phyloP scores from a whole-genome alignment of 768 basidiomycete genomes.

The Trametes meyenii region DNA sequence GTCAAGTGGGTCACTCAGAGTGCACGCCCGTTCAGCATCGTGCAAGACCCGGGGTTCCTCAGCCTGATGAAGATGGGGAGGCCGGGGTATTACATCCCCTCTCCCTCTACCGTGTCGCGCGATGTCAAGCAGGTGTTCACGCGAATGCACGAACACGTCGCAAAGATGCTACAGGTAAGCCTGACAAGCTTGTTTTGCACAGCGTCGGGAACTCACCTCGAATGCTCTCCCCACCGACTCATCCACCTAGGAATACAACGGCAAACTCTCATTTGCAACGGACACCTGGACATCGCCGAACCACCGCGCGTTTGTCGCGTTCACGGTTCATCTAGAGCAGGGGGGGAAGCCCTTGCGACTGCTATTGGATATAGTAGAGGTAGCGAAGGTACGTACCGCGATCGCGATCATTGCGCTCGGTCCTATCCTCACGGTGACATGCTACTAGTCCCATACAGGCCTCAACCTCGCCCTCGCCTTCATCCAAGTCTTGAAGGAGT shows the following conservation, averaged over 20 bases:
- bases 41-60: constrained; percentile 38
- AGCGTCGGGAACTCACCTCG: not conserved
- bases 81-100: constrained; percentile 40
- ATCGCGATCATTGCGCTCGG: not conserved
- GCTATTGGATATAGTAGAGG: constrained; percentile 43
- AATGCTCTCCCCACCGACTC: not conserved
- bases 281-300: constrained; percentile 45
- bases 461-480: constrained; percentile 40
- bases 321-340: constrained; percentile 38
- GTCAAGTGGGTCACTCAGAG: constrained; percentile 41
- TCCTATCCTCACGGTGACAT: not conserved
- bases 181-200: not conserved
- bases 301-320: constrained; percentile 36
- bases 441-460: constrained; percentile 37
- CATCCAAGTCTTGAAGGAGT: constrained; percentile 37
- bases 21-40: constrained; percentile 37
- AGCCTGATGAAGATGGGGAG: constrained; percentile 39
- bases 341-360: constrained; percentile 33
- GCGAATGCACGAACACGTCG: constrained; percentile 25
- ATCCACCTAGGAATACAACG: constrained; percentile 33
- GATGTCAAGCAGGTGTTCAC: constrained; percentile 38
- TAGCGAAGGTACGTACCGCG: constrained; percentile 28
- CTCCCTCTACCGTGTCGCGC: constrained; percentile 34
- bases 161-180: constrained; percentile 24
- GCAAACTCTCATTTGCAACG: constrained; percentile 36